Percentiles rank a stretch among this genome's conserved stretches.
Conservation (phyloP, 768 basidiomycete genomes). For the Cyclocybe aegerita region DNA sequence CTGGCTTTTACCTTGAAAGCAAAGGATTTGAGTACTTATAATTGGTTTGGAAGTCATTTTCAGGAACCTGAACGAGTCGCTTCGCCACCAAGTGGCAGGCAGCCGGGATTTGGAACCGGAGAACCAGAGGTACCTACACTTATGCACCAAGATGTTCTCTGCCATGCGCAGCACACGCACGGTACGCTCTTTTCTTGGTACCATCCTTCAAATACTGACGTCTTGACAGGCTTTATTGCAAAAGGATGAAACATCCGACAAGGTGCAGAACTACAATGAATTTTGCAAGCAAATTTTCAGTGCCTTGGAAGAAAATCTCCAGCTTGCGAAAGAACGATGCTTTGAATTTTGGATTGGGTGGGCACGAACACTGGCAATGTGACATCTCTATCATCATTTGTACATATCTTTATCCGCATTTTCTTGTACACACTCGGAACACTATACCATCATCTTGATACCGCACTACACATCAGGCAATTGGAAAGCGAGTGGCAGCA, state of each 20-base stretch:
- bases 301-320: conserved; percentile 24
- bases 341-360: conserved; percentile 31
- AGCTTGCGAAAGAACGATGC: conserved; percentile 31
- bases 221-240: conserved; percentile 12
- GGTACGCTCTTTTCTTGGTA: conserved; percentile 27
- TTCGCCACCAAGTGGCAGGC: conserved; percentile 27
- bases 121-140: conserved; percentile 38
- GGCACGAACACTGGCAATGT: background rate
- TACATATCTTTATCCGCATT: background rate
- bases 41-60: conserved; percentile 39
- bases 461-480: no score
- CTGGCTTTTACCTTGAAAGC: background rate
- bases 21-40: background rate
- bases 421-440: background rate
- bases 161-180: conserved; percentile 48
- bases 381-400: background rate
- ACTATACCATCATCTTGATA: no score
- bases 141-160: conserved; percentile 46
- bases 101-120: conserved; percentile 19
- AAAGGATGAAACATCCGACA: conserved; percentile 11
- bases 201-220: background rate
- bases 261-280: conserved; percentile 24
- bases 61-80: conserved; percentile 36
- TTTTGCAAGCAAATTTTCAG: conserved; percentile 34
- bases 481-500: no score